A percentile compares a stretch with the other conserved stretches of the same genome.
phyloP scores from a whole-genome alignment of 768 basidiomycete species.

The Phanerochaete sordida region DNA sequence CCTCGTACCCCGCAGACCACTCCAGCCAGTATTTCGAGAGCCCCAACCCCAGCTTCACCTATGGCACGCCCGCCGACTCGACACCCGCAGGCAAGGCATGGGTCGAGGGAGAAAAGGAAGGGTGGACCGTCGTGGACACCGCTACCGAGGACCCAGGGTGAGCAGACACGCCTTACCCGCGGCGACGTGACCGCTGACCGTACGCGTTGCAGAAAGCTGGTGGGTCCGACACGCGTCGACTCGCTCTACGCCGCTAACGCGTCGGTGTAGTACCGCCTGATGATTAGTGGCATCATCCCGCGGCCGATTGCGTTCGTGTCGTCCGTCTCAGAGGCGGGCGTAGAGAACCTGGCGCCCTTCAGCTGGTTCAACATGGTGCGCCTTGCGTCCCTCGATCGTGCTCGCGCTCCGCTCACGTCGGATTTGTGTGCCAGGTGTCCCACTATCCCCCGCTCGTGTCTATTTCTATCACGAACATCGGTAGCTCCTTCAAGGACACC shows the following conservation, averaged over 20 bases:
- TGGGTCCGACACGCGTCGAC: background rate
- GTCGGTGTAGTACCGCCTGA: slow-evolving; percentile 39
- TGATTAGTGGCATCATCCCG: slow-evolving; percentile 59
- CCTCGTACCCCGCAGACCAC: background rate
- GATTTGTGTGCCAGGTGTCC: slow-evolving; percentile 37
- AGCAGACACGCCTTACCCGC: background rate
- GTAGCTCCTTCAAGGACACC: slow-evolving; percentile 52
- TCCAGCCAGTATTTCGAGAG: background rate
- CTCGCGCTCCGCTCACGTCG: background rate
- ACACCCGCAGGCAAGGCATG: background rate
- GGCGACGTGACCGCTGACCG: background rate
- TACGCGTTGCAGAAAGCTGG: background rate
- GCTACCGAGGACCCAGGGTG: background rate
- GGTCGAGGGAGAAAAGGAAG: slow-evolving; percentile 7
- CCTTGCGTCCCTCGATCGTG: background rate
- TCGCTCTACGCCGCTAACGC: no score
- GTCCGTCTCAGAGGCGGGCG: slow-evolving; percentile 45
- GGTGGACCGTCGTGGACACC: slow-evolving; percentile 11
- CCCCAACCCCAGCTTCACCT: slow-evolving; percentile 7
- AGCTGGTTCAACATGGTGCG: slow-evolving; percentile 20
- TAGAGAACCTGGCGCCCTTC: slow-evolving; percentile 59
- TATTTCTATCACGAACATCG: slow-evolving; percentile 51
- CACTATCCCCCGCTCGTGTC: slow-evolving; percentile 66
- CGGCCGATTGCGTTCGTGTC: slow-evolving; percentile 70
- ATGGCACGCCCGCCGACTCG: background rate